These are phyloP conservation scores for Trichaptum fuscoviolaceum DNA, from an alignment of 768 basidiomycete genomes.

Conservation along the genomic window DNA sequence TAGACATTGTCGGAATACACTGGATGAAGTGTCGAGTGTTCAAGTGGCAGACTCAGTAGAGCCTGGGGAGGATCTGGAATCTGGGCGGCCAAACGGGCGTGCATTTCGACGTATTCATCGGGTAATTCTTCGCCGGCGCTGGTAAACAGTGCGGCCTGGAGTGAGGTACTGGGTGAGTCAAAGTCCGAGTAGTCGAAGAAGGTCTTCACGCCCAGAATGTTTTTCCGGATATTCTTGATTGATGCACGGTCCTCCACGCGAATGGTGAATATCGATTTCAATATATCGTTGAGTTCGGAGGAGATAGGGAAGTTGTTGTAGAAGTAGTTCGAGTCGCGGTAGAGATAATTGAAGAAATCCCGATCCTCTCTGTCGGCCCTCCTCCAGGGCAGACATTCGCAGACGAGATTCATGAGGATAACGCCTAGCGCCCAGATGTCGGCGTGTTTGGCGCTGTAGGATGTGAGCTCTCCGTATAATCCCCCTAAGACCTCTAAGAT, in stretches of 20 bases:
- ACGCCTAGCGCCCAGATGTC: conserved; percentile 29
- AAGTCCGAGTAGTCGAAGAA: neutral
- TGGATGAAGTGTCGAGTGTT: neutral
- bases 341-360: neutral
- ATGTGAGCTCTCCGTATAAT: conserved; percentile 5
- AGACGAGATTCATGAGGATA: conserved; percentile 45
- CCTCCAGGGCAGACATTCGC: conserved; percentile 45
- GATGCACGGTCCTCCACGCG: neutral
- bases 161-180: neutral
- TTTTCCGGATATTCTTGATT: neutral
- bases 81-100: neutral
- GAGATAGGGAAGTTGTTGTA: conserved; percentile 3
- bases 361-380: conserved; percentile 27
- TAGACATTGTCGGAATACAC: neutral
- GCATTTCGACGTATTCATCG: neutral
- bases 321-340: neutral
- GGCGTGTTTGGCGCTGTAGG: conserved; percentile 30
- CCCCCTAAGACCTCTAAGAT: conserved; percentile 17
- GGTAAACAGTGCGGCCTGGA: neutral
- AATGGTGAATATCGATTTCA: neutral
- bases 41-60: neutral
- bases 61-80: neutral
- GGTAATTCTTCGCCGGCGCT: neutral
- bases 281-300: neutral
- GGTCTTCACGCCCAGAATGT: neutral